Conservation (phyloP, 2,329 filamentous ascomycete species). For the Sporothrix dimorphospora region DNA sequence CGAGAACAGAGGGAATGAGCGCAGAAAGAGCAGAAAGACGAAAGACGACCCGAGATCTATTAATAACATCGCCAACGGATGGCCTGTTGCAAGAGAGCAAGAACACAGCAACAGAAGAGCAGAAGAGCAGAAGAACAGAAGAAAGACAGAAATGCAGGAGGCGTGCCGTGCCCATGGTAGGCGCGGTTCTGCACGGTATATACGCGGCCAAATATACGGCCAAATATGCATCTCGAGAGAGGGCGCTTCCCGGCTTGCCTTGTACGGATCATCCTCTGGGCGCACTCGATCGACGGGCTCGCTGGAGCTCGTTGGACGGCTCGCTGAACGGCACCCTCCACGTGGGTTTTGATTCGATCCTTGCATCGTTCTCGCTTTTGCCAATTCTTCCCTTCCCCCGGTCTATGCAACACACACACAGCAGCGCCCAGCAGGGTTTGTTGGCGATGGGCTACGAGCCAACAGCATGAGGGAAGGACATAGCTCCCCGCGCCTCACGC, state of each 20-base stretch:
- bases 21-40: neutral
- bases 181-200: neutral
- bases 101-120: neutral
- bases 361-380: neutral
- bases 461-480: neutral
- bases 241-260: neutral
- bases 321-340: neutral
- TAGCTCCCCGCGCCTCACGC: neutral
- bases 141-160: neutral
- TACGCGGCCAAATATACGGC: conserved; percentile 15
- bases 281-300: too few species aligned
- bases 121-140: neutral
- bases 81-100: neutral
- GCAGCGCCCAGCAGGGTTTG: neutral
- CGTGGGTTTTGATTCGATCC: neutral
- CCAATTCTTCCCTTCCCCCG: conserved; percentile 6
- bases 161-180: neutral
- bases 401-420: neutral
- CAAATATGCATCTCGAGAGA: neutral
- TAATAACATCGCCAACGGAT: neutral
- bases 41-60: conserved; percentile 15
- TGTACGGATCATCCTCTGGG: neutral
- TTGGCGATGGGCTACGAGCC: too few species aligned
- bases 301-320: too few species aligned
- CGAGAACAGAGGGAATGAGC: neutral